These are phyloP conservation scores for Coniochaeta prunicola DNA, from an alignment of 2,329 filamentous ascomycete species.

Conservation along the genomic window DNA sequence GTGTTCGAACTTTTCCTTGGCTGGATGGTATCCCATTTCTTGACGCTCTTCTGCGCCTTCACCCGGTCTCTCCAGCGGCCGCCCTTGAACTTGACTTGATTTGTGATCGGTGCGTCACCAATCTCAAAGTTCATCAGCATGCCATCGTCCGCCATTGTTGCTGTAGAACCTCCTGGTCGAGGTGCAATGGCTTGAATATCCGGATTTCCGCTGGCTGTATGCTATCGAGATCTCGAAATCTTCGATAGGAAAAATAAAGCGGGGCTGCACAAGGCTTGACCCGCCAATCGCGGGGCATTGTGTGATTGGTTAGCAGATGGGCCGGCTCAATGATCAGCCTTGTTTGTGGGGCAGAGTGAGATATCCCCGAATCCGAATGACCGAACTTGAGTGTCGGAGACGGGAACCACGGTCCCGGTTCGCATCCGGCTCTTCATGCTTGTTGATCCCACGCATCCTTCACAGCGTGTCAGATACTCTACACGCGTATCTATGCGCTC, in stretches of 20 bases:
- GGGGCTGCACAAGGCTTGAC: neutral
- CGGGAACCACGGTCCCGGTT: neutral
- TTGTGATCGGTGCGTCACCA: conserved; percentile 56
- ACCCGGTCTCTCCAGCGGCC: conserved; percentile 90
- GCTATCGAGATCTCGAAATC: neutral
- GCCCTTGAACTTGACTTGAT: conserved; percentile 66
- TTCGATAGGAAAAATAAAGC: neutral
- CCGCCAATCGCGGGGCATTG: neutral
- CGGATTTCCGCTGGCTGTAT: neutral
- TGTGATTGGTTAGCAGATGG: neutral
- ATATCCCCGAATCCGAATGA: neutral
- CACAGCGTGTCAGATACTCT: neutral
- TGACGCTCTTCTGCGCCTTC: conserved; percentile 61
- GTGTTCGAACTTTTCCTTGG: conserved; percentile 1
- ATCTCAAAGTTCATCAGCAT: conserved; percentile 91
- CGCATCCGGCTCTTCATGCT: neutral
- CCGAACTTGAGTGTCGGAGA: neutral
- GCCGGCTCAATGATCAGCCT: neutral
- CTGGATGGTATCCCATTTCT: conserved; percentile 12
- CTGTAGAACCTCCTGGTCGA: neutral
- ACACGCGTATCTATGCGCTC: neutral
- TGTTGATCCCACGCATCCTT: neutral
- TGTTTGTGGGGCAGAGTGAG: neutral
- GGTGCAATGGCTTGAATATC: neutral
- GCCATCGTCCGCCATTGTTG: conserved; percentile 82